Base-by-base conservation (phyloP, 805 yeast species). In the Starmerella vaccinii region DNA sequence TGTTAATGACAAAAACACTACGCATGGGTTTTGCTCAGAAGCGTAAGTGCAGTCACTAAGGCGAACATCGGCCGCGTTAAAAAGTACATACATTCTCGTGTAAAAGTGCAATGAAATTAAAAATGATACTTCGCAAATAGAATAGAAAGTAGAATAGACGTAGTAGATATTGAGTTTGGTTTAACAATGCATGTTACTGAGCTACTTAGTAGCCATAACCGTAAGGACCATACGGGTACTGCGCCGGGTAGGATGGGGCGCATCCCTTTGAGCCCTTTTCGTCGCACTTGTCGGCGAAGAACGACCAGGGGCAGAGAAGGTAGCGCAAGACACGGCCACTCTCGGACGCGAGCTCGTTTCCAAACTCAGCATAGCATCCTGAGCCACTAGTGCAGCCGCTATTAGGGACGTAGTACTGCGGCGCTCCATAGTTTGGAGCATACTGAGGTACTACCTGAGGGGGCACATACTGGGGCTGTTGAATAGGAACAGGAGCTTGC, bases 261-360 rank as follows among this genome's bases (percentile, higher is more conserved):
- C 42, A 38, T 21, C 24, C 42, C 10, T 22, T 38, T 9, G 30
- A 24, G 18, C 30, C 42, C 30, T 34, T 26, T 21, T 27, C 23
- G n/a, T 33, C 47, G 33, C 46, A 39, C 18, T 22, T n/a, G 18
- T 33, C 46, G 10, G 27, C 46, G 9, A 41, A 33, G 22, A 38
- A 39, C 4, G 49, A 34, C 55, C 55, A 51, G 39, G 52, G 55
- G 49, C 51, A 48, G 29, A 49, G 24, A 19, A 49, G 19, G 48
- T 45, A 49, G n/a, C 52, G 52, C 37, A 49, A 33, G 12, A 37
- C 4, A 10, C 45, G 44, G n/a, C 52, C 49, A 29, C 45, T 37
- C 19, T 13, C 43, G 13, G 37, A n/a, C 18, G 49, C 52, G 15
- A 43, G n/a, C 22, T 29, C 32, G 40, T 44, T 44, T 22, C 49